Evolutionary conservation across 371 early-diverging fungal genomes (phyloP).

Genomic region (Blakeslea trispora): DNA sequence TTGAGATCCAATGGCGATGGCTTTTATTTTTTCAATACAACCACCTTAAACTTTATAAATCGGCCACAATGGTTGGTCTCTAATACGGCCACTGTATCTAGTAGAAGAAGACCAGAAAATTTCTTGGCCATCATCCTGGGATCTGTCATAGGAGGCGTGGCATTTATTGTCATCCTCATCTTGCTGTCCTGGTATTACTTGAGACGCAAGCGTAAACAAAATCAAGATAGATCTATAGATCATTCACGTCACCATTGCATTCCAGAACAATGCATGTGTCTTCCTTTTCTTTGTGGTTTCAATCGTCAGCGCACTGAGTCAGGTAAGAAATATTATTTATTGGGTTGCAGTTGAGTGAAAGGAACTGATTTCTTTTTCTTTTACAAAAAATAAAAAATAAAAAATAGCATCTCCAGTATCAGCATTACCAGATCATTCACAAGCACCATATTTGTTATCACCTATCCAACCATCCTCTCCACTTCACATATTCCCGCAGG

Average conservation of each 20-base stretch:
- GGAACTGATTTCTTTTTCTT: too few species aligned
- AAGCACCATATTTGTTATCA: too few species aligned
- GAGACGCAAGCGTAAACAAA: constrained; percentile 2
- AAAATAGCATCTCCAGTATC: too few species aligned
- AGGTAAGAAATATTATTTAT: too few species aligned
- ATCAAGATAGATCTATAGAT: neutral
- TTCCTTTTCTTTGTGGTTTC: too few species aligned
- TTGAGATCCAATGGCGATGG: neutral
- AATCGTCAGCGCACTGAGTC: too few species aligned
- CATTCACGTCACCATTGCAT: neutral
- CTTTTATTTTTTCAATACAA: constrained; percentile 17
- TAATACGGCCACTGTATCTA: neutral
- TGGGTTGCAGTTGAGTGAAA: too few species aligned
- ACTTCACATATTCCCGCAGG: too few species aligned
- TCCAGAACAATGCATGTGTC: neutral
- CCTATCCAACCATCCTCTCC: too few species aligned
- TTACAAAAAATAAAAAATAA: too few species aligned
- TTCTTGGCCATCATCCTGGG: constrained; percentile 14
- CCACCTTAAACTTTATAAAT: neutral
- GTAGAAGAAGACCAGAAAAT: neutral
- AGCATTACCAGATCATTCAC: too few species aligned
- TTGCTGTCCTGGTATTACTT: constrained; percentile 7
- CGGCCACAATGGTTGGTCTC: constrained; percentile 10
- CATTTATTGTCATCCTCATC: constrained; percentile 13
- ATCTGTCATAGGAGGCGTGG: constrained; percentile 14